phyloP scores from a whole-genome alignment of 192 early-diverging fungal species.

The Coemansia sp. region DNA sequence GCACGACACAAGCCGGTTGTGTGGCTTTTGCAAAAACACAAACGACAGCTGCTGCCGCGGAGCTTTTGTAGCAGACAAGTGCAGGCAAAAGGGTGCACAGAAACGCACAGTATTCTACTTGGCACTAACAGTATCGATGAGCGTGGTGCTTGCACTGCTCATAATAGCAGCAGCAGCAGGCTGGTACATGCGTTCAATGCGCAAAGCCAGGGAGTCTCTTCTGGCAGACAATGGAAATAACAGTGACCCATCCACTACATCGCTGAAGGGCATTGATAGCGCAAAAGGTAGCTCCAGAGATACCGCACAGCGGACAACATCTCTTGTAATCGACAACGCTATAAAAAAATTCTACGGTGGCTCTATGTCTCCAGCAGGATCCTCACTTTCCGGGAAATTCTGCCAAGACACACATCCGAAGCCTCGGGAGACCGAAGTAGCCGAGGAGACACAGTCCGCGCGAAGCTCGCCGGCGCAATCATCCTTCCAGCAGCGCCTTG shows the following conservation, averaged over 20 bases:
- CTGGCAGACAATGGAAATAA: not conserved
- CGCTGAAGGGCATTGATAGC: not conserved
- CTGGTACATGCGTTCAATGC: conserved; percentile 8
- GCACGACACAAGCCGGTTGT: conserved; percentile 6
- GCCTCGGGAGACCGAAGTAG: not conserved
- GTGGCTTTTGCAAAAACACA: conserved; percentile 9
- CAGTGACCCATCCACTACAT: not conserved
- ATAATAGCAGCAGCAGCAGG: conserved; percentile 1
- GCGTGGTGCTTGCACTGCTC: conserved; percentile 8
- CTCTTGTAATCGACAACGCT: not conserved
- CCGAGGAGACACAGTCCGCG: not conserved
- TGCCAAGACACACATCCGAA: not conserved
- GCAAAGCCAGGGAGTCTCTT: not conserved
- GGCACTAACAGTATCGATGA: conserved; percentile 12
- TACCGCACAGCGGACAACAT: not conserved
- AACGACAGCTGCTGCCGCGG: conserved; percentile 12
- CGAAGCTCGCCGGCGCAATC: not conserved
- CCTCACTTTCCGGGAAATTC: not conserved
- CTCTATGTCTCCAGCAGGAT: not conserved
- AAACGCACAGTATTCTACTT: conserved; percentile 3
- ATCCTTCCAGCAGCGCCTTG: not conserved
- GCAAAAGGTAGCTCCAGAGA: not conserved
- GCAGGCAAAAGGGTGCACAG: not conserved
- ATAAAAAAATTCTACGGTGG: not conserved
- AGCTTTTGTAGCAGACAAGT: conserved; percentile 6